These are phyloP conservation scores for Fraxinus sp. DNA, from an alignment of 305 asterid species.

Conservation along the genomic window DNA sequence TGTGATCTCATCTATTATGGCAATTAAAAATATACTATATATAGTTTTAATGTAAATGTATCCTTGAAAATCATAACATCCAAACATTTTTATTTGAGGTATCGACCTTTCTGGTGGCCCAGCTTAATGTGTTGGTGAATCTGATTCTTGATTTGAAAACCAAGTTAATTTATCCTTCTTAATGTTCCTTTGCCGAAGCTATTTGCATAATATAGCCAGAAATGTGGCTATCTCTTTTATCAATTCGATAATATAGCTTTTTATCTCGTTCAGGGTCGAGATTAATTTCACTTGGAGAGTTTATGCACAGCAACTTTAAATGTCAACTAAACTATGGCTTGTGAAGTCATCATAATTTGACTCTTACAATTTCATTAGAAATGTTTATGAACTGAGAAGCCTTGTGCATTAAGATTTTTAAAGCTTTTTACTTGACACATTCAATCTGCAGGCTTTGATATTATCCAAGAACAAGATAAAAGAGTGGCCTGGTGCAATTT, in stretches of 20 bases:
- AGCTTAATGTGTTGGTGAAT: slow-evolving; percentile 15
- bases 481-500: slow-evolving; percentile 80
- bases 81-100: neutral
- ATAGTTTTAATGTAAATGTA: neutral
- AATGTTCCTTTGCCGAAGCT: slow-evolving; percentile 15
- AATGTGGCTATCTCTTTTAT: slow-evolving; percentile 16
- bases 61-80: slow-evolving; percentile 10
- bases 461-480: slow-evolving; percentile 88
- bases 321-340: slow-evolving; percentile 2
- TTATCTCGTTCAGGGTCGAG: slow-evolving; percentile 3
- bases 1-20: slow-evolving; percentile 9
- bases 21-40: neutral
- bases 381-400: slow-evolving; percentile 9
- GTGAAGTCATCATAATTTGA: slow-evolving; percentile 7
- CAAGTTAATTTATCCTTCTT: slow-evolving; percentile 11
- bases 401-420: slow-evolving; percentile 4
- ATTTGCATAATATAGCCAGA: slow-evolving; percentile 6
- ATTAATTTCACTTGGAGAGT: slow-evolving; percentile 2
- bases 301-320: neutral
- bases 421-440: slow-evolving; percentile 20
- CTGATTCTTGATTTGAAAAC: neutral
- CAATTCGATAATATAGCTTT: neutral
- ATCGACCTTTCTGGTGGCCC: slow-evolving; percentile 7
- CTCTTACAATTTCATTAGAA: slow-evolving; percentile 12
- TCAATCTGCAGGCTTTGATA: slow-evolving; percentile 59